Base-by-base conservation (phyloP, 176 grass and related monocot species). In the Musa beccarii region DNA sequence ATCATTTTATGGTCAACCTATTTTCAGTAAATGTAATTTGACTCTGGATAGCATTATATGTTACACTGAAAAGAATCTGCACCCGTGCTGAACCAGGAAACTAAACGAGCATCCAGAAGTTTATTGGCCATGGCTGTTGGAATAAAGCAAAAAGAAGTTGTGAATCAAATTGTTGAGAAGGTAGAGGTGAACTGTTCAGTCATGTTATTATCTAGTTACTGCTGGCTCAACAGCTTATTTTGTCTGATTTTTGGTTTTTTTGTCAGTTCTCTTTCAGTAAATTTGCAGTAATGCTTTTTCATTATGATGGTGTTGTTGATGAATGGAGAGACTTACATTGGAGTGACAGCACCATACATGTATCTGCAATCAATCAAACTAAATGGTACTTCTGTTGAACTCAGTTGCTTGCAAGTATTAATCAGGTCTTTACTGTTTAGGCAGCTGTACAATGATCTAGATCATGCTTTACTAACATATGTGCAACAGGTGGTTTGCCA, bases 401-500 rank as follows among this genome's bases (percentile, higher is more conserved):
- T 74, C 53, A 75, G 54, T 59, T 59, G 16, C 10, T 59, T 75
- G 51, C 14, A 43, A 19, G 23, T 43, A 8, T 75, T 74, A 57
- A 57, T 50, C n/a, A 11, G 34, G 8, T 20, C 23, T 69, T 13
- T 17, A 8, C 11, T 25, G 15, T 50, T 34, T 13, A 19, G 29
- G 10, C 34, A 43, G 4, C 34, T 8, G 9, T 19, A 23, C 19
- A 65, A 23, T 23, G 11, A 1, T 10, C 10, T 24, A 64, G 62
- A 64, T 1, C 6, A 64, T 64, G 19, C 9, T 23, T 43, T 13
- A 7, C 22, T 66, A 66, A 28, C 21, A 66, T 25, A 43, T 43
- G 22, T 49, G 13, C 19, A 10, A 69, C 66, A 69, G 71, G 82
- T 84, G 82, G 82, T 84, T 84, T 66, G 76, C 82, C 11, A 84